Conservation (phyloP, 1,139 yeast species). For the Candida tunisiensis region DNA sequence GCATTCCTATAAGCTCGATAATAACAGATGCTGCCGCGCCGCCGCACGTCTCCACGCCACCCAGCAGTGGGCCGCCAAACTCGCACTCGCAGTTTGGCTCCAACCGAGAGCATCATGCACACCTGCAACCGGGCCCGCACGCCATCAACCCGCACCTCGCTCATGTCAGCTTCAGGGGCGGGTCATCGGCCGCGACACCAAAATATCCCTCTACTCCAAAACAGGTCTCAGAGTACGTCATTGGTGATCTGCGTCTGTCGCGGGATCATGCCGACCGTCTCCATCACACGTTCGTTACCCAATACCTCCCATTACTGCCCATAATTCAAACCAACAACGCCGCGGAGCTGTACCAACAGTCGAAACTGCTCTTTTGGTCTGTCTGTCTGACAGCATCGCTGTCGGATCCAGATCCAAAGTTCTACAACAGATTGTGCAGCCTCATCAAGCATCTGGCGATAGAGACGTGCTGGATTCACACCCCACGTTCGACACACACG, state of each 20-base stretch:
- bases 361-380: constrained; percentile 81
- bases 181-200: no score
- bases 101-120: no score
- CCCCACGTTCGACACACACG: constrained; percentile 88
- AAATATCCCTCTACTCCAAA: background rate
- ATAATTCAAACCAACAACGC: constrained; percentile 59
- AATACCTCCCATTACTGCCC: constrained; percentile 65
- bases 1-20: no score
- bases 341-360: constrained; percentile 62
- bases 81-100: no score
- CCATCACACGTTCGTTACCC: constrained; percentile 48
- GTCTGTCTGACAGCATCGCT: constrained; percentile 75
- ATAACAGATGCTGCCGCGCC: no score
- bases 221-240: constrained; percentile 23
- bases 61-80: no score
- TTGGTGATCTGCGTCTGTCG: constrained; percentile 61
- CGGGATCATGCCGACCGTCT: constrained; percentile 52
- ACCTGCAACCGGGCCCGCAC: no score
- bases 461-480: constrained; percentile 85
- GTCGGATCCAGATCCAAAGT: constrained; percentile 73
- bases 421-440: constrained; percentile 61
- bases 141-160: no score
- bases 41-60: no score
- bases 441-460: constrained; percentile 77
- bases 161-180: no score